A percentile compares a stretch with the other conserved stretches of the same genome.
Conservation (phyloP, 2,329 filamentous ascomycete species). For the Ophiostoma angusticollis region DNA sequence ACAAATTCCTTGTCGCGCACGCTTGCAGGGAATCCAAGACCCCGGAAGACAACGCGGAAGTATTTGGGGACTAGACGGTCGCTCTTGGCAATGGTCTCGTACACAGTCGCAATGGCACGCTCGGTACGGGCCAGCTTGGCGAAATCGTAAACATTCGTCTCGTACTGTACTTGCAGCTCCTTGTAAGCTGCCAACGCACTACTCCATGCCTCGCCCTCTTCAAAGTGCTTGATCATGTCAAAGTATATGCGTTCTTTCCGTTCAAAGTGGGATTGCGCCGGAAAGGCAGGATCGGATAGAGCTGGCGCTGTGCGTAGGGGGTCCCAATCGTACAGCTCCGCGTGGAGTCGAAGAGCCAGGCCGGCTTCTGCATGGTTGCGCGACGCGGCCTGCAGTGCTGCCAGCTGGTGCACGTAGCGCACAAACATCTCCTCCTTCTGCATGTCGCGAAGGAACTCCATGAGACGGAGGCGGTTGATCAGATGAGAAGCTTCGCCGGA, state of each 20-base stretch:
- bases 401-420: conserved; percentile 86
- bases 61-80: conserved; percentile 70
- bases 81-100: conserved; percentile 76
- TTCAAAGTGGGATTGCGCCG: conserved; percentile 77
- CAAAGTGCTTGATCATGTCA: conserved; percentile 86
- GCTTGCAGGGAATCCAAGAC: conserved; percentile 70
- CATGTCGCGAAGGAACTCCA: conserved; percentile 96
- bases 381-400: conserved; percentile 59
- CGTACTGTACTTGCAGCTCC: conserved; percentile 85
- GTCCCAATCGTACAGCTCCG: conserved; percentile 89
- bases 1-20: conserved; percentile 86
- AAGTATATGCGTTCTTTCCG: conserved; percentile 88
- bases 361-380: conserved; percentile 80
- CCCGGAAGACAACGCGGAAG: conserved; percentile 82
- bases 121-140: conserved; percentile 80
- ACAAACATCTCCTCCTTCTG: conserved; percentile 95
- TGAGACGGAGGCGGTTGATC: conserved; percentile 77
- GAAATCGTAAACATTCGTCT: conserved; percentile 81
- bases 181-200: conserved; percentile 78
- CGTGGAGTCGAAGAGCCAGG: conserved; percentile 76
- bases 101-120: conserved; percentile 80
- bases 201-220: conserved; percentile 89
- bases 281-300: conserved; percentile 62
- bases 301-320: conserved; percentile 52
- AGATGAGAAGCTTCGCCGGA: conserved; percentile 64